A percentile compares a stretch with the other conserved stretches of the same genome.
phyloP scores from a whole-genome alignment of 2,329 filamentous ascomycete species.

The Neonectria punicea region DNA sequence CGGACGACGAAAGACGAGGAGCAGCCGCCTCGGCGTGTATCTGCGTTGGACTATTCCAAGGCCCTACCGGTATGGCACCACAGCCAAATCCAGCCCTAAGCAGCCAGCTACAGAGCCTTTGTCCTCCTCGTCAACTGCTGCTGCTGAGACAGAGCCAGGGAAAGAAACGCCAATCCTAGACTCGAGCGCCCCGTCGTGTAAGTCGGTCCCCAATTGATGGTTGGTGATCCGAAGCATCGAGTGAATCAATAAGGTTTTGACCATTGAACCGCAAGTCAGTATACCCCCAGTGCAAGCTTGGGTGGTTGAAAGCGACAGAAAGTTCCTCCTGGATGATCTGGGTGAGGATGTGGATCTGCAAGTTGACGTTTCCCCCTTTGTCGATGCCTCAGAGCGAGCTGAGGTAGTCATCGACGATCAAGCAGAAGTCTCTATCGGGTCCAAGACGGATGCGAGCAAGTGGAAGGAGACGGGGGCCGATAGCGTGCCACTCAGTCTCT shows the following conservation, averaged over 20 bases:
- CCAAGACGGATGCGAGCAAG: background rate
- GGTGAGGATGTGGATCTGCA: background rate
- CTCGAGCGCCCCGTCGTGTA: background rate
- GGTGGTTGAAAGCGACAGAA: background rate
- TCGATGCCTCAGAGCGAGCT: background rate
- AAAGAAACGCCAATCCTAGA: background rate
- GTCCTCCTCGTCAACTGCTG: no score
- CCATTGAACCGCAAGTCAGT: background rate
- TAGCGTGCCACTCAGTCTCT: no score
- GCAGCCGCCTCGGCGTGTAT: background rate
- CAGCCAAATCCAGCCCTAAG: background rate
- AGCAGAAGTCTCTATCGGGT: conserved; percentile 1
- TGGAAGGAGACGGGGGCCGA: background rate
- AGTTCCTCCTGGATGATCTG: background rate
- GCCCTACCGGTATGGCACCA: background rate
- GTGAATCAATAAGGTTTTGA: background rate
- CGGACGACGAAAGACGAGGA: background rate
- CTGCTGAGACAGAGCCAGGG: no score
- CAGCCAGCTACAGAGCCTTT: background rate
- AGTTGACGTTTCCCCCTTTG: background rate
- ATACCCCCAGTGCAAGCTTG: background rate
- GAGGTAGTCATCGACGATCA: background rate
- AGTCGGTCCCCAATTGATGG: background rate
- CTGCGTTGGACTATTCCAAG: conserved; percentile 3
- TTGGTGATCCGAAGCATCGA: background rate